phyloP scores from a whole-genome alignment of 2,329 filamentous ascomycete genomes.

The Cladosporium sp. region DNA sequence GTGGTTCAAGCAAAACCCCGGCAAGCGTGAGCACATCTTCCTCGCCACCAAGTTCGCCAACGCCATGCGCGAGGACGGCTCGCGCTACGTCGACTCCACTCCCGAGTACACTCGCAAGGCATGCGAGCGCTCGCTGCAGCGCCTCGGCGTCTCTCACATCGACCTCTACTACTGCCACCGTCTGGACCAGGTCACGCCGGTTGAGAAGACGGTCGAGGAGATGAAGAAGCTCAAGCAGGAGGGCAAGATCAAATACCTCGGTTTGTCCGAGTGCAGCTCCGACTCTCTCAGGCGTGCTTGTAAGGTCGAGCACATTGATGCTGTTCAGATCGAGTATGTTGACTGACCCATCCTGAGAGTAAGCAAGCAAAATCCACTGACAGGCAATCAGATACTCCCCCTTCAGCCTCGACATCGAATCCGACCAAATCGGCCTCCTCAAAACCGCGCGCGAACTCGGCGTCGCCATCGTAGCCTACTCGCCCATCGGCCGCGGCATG shows the following conservation, averaged over 20 bases:
- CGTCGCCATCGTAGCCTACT: slow-evolving; percentile 53
- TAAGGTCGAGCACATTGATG: slow-evolving; percentile 47
- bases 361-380: not conserved
- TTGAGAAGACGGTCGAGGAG: slow-evolving; percentile 46
- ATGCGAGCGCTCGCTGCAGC: slow-evolving; percentile 35
- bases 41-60: slow-evolving; percentile 52
- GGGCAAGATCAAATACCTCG: slow-evolving; percentile 55
- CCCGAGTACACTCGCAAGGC: slow-evolving; percentile 29
- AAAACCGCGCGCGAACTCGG: slow-evolving; percentile 56
- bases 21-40: slow-evolving; percentile 46
- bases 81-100: slow-evolving; percentile 33
- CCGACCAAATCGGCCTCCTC: slow-evolving; percentile 44
- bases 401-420: slow-evolving; percentile 57
- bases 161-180: slow-evolving; percentile 44
- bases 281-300: slow-evolving; percentile 48
- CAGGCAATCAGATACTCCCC: slow-evolving; percentile 37
- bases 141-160: slow-evolving; percentile 36
- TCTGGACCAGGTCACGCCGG: slow-evolving; percentile 39
- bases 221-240: slow-evolving; percentile 47
- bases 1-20: slow-evolving; percentile 41
- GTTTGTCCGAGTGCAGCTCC: slow-evolving; percentile 50
- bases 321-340: slow-evolving; percentile 47
- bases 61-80: slow-evolving; percentile 35
- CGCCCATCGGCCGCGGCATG: slow-evolving; percentile 56
- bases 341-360: not conserved